Evolutionary conservation across 148 eudicot species (phyloP), one percentile per base, ranked within the genome.

Genomic region (Nepenthes mirabilis): DNA sequence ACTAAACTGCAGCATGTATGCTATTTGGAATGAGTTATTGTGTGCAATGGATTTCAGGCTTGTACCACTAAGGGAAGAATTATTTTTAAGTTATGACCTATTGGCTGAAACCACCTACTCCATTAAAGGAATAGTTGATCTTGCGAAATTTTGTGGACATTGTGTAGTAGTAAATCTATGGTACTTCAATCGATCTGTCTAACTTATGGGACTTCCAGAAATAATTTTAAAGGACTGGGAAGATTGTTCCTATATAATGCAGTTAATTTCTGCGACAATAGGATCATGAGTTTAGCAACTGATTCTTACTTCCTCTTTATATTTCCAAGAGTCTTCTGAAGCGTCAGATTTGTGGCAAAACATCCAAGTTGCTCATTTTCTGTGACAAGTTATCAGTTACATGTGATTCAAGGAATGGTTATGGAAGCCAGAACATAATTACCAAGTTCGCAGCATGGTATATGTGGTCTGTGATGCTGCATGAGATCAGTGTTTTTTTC

Each of bases 11-110:
- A 23, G 51, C 33, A 32, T 61, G 51, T n/a, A 62, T 70, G 34
- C 56, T 68, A 34, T 53, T 77, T 86, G 99, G 88, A 82, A 94
- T 76, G 99, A 86, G 74, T 74, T 94, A 68, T 62, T 94, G 60
- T 85, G 83, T 53, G 99, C 97, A 53, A 78, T 94, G 81, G 87
- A 86, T 70, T 77, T 88, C 63, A 83, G 99, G 73, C 77, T 94
- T 58, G 73, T 72, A 11, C 82, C 90, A 57, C 67, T 94, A 57
- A 70, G 77, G 47, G 89, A 69, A 64, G 95, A 94, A 70, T 56
- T 94, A 58, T 72, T 71, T 70, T 55, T 84, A 66, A 72, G 90
- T 67, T 77, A 86, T 68, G 75, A 78, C 74, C 61, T 57, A 67
- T 85, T 87, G 68, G 79, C 81, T 79, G 84, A 80, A 65, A 54